Base-by-base conservation (phyloP, 352 stramenopile species). In the Globisporangium lucens region DNA sequence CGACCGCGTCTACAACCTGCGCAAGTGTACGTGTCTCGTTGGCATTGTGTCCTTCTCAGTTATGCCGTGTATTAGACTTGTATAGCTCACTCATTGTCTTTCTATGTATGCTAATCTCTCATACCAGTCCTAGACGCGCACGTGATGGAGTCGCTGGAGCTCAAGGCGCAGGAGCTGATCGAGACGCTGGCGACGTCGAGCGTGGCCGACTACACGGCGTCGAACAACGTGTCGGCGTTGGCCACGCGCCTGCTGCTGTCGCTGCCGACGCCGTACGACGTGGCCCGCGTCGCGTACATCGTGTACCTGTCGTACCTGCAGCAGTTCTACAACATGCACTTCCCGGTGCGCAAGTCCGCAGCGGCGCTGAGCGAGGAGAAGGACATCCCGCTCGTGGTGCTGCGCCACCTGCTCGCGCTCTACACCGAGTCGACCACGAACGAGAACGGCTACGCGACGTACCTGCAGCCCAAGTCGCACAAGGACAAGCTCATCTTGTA, bases 401-500 rank as follows among this genome's bases (percentile, higher is more conserved):
- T 90, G 61, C 82, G 83, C 52, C 79, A 93, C 63, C 71, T 92
- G 56, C 68, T 93, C 10, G 73, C 79, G 65, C 69, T 90, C n/a
- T 95, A 90, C 68, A 83, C 80, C 9, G 85, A 93, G 35, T 63
- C 81, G n/a, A 81, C 73, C 63, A 77, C 89, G 66, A 69, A 66
- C 66, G 68, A 74, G 33, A 84, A 73, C 61, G 85, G 87, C 36
- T 70, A 83, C 70, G 83, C 72, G 66, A 84, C 72, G 72, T 93
- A 92, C 74, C 63, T 89, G 36, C 82, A 91, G 70, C 79, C 87
- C 49, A 95, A 95, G 75, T 65, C 76, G 12, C 80, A 85, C 67
- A 93, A 93, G 70, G 87, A 95, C 72, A 91, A 95, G 76, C 73
- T 93, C 55, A 76, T 89, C 41, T 61, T 95, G 22, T 83, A 91